Percentiles rank a stretch among this genome's conserved stretches.
These are phyloP conservation scores for Aspergillus tamarii DNA, from an alignment of 2,329 filamentous ascomycete species.

Conservation along the genomic window DNA sequence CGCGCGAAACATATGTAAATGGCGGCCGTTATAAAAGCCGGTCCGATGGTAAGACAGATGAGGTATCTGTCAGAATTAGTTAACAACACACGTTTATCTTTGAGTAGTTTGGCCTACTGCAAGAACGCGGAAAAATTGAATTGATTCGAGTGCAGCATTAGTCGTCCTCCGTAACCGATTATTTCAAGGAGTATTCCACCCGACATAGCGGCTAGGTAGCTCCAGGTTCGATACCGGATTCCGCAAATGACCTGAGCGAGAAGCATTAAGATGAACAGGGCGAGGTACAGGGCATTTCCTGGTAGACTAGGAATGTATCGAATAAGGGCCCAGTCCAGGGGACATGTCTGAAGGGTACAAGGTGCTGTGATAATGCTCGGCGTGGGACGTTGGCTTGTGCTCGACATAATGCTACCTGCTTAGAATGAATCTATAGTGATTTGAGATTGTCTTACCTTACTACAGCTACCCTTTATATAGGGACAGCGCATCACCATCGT, in stretches of 20 bases:
- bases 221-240: constrained; percentile 51
- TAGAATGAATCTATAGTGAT: background rate
- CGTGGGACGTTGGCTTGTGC: background rate
- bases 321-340: background rate
- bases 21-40: constrained; percentile 66
- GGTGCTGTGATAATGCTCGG: background rate
- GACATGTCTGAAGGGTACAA: constrained; percentile 6
- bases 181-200: constrained; percentile 60
- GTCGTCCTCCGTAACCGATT: constrained; percentile 62
- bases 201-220: constrained; percentile 58
- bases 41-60: constrained; percentile 65
- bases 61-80: constrained; percentile 53
- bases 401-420: background rate
- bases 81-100: background rate
- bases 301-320: constrained; percentile 34
- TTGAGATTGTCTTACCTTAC: background rate
- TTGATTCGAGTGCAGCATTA: constrained; percentile 58
- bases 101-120: constrained; percentile 30
- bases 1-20: constrained; percentile 60
- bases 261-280: constrained; percentile 53
- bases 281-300: constrained; percentile 58
- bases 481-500: background rate
- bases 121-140: constrained; percentile 49
- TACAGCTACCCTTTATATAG: background rate
- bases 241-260: constrained; percentile 47